Base-by-base conservation (phyloP, 208 protist species). In the Leishmania tarentolae region DNA sequence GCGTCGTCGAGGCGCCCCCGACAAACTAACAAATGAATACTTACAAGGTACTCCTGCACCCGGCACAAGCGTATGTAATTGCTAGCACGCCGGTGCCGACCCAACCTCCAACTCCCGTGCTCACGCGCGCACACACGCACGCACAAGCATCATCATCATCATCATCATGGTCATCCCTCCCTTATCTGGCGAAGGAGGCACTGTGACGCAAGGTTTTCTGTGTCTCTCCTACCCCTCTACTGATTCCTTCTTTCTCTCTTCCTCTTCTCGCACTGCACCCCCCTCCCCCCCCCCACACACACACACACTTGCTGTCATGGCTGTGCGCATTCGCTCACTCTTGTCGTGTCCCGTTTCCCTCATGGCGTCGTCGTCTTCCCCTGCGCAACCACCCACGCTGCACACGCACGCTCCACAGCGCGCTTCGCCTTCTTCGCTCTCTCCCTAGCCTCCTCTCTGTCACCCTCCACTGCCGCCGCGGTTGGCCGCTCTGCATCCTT, bases 111-210 rank as follows among this genome's bases (percentile, higher is more conserved):
- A 21, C 17, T 17, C 15, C 50, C 59, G 15, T 7, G 24, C 17
- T 44, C 65, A 70, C 15, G 35, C 53, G 61, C 70, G n/a, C 66
- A 76, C 44, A 72, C 59, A 46, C 68, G 59, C 63, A 65, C 40
- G 75, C 71, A 82, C 31, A 63, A 53, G 50, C 15, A 53, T 53
- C 15, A 6, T 17, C 71, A 44, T 42, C 59, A 24, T 13, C 50
- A 17, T 24, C 24, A 15, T 24, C 57, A n/a, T n/a, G n/a, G n/a
- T n/a, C n/a, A n/a, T n/a, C n/a, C n/a, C n/a, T 31, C 57, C 28
- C 56, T n/a, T 61, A 61, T n/a, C 46, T 72, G 28, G 47, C 68
- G n/a, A 19, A 76, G 13, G 52, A 66, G 42, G n/a, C 19, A 56
- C 11, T 21, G 42, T 8, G 37, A 40, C 31, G 28, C 61, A 40